A percentile compares a stretch with the other conserved stretches of the same genome.
Conservation (phyloP, 345 rosid genomes). For the Brassica nigra region DNA sequence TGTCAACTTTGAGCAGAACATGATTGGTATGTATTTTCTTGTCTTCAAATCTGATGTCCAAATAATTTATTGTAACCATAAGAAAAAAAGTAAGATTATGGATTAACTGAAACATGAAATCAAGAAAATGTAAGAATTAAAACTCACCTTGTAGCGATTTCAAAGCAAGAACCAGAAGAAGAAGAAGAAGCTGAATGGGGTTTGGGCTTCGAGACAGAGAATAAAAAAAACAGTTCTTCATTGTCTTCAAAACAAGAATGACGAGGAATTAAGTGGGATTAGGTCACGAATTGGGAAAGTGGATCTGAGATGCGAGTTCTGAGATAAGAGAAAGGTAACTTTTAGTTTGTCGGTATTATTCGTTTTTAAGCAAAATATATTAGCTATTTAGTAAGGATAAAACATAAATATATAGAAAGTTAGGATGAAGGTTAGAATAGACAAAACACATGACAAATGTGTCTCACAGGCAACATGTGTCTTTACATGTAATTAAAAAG, state of each 20-base stretch:
- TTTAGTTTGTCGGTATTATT: neutral
- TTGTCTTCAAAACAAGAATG: neutral
- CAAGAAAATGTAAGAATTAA: neutral
- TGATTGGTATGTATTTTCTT: no score
- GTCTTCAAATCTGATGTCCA: neutral
- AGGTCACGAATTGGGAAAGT: neutral
- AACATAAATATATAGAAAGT: no score
- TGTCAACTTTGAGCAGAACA: no score
- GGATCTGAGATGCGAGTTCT: neutral
- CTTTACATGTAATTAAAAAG: no score
- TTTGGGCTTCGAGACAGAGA: neutral
- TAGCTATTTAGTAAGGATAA: neutral
- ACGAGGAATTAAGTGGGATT: no score
- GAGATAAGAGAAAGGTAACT: neutral
- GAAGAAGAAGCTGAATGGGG: no score
- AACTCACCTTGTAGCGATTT: neutral
- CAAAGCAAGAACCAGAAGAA: neutral
- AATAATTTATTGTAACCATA: neutral
- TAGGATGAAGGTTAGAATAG: no score
- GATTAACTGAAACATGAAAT: neutral
- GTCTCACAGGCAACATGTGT: no score
- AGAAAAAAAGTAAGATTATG: neutral
- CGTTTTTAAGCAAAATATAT: neutral
- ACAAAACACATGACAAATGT: no score
- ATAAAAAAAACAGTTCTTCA: neutral